A percentile compares a stretch with the other conserved stretches of the same genome.
Conservation (phyloP, 345 rosid genomes). For the Fremontodendron californicum region DNA sequence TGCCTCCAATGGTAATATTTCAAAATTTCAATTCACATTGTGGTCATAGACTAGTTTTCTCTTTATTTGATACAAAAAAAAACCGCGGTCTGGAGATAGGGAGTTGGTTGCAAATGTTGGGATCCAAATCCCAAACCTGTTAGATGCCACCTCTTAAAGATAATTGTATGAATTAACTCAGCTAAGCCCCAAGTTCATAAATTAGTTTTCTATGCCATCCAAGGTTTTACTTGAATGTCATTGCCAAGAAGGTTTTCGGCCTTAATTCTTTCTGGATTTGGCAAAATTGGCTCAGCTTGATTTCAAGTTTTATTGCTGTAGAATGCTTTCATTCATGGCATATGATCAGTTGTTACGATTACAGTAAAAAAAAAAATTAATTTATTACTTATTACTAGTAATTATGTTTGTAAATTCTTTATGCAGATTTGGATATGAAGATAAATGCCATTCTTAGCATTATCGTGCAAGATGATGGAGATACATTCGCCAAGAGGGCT, state of each 20-base stretch:
- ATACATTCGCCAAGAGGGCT: constrained; percentile 46
- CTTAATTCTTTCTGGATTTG: not conserved
- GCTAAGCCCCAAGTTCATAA: no score
- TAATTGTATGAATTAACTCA: no score
- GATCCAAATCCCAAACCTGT: no score
- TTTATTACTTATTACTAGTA: no score
- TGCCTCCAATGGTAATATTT: not conserved
- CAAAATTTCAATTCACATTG: not conserved
- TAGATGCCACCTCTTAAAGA: no score
- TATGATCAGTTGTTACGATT: not conserved
- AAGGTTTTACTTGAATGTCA: not conserved
- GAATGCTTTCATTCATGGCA: not conserved
- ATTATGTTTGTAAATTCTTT: not conserved
- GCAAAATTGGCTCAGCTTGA: not conserved
- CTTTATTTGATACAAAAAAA: no score
- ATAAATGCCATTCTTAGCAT: constrained; percentile 36
- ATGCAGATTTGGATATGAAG: constrained; percentile 42
- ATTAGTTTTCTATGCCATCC: constrained; percentile 8
- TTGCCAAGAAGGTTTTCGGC: no score
- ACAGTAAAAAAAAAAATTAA: no score
- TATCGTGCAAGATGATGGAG: constrained; percentile 41
- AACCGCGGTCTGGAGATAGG: no score
- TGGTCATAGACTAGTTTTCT: no score
- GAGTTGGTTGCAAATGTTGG: no score
- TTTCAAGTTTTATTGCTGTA: not conserved